A percentile compares a stretch with the other conserved stretches of the same genome.
phyloP scores from a whole-genome alignment of 768 basidiomycete genomes.

The Pisolithus albus region DNA sequence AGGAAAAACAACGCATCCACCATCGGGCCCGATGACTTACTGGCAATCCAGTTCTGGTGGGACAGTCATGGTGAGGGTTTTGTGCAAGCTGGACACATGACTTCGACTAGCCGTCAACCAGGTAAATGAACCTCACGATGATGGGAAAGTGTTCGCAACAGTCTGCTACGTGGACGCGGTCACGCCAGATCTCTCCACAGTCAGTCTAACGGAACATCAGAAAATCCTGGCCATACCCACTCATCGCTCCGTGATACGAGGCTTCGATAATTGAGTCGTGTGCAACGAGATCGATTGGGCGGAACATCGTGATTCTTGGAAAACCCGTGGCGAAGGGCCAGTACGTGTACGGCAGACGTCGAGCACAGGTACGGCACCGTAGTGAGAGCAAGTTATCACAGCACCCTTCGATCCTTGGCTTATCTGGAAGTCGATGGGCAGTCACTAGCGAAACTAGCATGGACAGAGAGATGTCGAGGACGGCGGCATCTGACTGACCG shows the following conservation, averaged over 20 bases:
- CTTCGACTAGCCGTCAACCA: no score
- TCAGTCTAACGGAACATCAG: slow-evolving; percentile 35
- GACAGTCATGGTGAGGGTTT: no score
- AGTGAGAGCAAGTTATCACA: slow-evolving; percentile 46
- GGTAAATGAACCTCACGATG: no score
- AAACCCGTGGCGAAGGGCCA: slow-evolving; percentile 45
- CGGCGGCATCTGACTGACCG: slow-evolving; percentile 28
- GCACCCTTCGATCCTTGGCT: slow-evolving; percentile 69
- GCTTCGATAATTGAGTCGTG: slow-evolving; percentile 67
- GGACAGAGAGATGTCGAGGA: no score
- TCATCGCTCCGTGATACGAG: slow-evolving; percentile 52
- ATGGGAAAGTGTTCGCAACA: no score
- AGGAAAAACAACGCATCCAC: no score
- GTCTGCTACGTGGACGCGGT: no score
- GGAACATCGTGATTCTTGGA: slow-evolving; percentile 49
- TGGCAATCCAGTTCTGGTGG: no score
- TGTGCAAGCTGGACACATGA: no score
- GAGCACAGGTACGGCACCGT: slow-evolving; percentile 64
- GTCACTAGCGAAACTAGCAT: neutral
- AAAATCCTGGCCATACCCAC: slow-evolving; percentile 30
- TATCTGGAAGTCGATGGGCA: slow-evolving; percentile 43
- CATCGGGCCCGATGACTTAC: no score
- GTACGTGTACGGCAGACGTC: slow-evolving; percentile 51
- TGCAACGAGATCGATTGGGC: slow-evolving; percentile 57
- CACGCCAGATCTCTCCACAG: no score